Percentiles rank a stretch among this genome's conserved stretches.
Evolutionary conservation across 2,329 filamentous ascomycete species (phyloP).

Genomic region (Parascedosporium putredinis): DNA sequence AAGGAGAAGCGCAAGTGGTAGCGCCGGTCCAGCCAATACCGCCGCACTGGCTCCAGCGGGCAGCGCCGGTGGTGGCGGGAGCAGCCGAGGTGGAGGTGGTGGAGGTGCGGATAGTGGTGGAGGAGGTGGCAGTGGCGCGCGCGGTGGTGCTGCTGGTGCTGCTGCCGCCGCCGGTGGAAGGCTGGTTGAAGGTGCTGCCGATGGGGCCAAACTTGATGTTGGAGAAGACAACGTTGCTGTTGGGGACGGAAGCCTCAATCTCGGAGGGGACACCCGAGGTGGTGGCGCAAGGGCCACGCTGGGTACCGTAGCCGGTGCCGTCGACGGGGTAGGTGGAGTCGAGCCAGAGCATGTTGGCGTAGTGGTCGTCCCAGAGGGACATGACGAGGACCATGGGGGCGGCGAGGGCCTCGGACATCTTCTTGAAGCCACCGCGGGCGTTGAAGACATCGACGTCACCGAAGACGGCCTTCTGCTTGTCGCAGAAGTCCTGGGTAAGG

Average conservation of each 20-base stretch:
- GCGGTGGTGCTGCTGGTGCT: neutral
- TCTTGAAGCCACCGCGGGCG: constrained; percentile 43
- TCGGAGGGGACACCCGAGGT: constrained; percentile 39
- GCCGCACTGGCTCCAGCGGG: constrained; percentile 15
- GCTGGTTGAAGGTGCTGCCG: constrained; percentile 38
- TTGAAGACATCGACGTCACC: constrained; percentile 43
- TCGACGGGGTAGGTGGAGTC: constrained; percentile 53
- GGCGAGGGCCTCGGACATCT: constrained; percentile 38
- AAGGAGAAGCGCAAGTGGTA: constrained; percentile 13
- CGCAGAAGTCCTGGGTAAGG: constrained; percentile 50
- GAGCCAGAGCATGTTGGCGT: constrained; percentile 64
- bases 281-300: constrained; percentile 43
- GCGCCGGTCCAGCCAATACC: constrained; percentile 13
- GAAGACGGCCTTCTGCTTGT: constrained; percentile 45
- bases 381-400: constrained; percentile 37
- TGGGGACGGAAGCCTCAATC: constrained; percentile 34
- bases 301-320: constrained; percentile 32
- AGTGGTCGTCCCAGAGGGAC: constrained; percentile 54
- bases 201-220: constrained; percentile 50
- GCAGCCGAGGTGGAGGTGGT: neutral
- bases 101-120: neutral
- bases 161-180: neutral
- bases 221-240: constrained; percentile 43
- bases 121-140: neutral
- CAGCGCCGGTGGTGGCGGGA: constrained; percentile 3